Conservation (phyloP, 345 rosid genomes). For the Erucastrum elatum region DNA sequence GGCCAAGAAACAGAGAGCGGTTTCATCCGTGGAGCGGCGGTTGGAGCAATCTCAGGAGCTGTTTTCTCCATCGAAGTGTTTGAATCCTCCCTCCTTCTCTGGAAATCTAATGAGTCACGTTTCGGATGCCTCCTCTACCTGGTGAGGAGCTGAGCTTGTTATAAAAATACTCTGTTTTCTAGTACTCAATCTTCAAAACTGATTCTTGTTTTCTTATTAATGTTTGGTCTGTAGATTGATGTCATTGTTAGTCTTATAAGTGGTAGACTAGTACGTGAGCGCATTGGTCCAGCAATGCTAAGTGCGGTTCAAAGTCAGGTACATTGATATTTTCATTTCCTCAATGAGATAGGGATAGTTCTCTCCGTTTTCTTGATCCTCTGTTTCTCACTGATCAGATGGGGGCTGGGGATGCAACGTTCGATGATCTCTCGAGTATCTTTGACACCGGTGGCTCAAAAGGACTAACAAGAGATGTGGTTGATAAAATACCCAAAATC, state of each 20-base stretch:
- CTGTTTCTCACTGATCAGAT: conserved; percentile 44
- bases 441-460: conserved; percentile 80
- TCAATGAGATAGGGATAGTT: too few relatives aligned
- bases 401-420: conserved; percentile 84
- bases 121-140: conserved; percentile 86
- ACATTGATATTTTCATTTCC: too few relatives aligned
- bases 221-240: conserved; percentile 66
- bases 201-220: conserved; percentile 17
- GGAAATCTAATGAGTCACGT: conserved; percentile 95
- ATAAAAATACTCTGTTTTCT: background rate
- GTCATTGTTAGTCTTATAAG: conserved; percentile 96
- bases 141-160: conserved; percentile 54
- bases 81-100: conserved; percentile 91
- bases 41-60: conserved; percentile 99
- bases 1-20: conserved; percentile 99
- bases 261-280: conserved; percentile 95
- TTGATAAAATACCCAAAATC: conserved; percentile 83
- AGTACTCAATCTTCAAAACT: background rate
- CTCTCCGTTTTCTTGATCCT: too few relatives aligned
- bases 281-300: conserved; percentile 98
- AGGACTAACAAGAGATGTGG: conserved; percentile 76
- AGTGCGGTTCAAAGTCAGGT: conserved; percentile 92
- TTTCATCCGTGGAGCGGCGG: conserved; percentile 91
- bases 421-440: conserved; percentile 75
- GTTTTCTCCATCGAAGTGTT: conserved; percentile 98